Percentiles rank a stretch among this genome's conserved stretches.
These are phyloP conservation scores for Polytolypa hystricis DNA, from an alignment of 2,329 filamentous ascomycete genomes.

Conservation along the genomic window DNA sequence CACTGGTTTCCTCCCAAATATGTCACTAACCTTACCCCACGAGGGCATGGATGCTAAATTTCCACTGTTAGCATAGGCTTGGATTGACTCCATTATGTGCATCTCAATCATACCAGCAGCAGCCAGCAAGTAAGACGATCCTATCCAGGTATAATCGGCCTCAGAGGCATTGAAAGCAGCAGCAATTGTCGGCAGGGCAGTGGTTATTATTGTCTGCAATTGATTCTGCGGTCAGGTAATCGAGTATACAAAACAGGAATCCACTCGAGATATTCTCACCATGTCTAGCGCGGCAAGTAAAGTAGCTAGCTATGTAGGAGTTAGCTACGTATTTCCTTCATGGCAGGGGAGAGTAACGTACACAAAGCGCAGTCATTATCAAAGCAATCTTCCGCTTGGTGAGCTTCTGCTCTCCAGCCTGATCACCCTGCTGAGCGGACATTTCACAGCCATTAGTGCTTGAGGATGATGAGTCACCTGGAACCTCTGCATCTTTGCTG, in stretches of 20 bases:
- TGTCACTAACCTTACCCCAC: constrained; percentile 54
- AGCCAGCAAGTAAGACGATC: constrained; percentile 24
- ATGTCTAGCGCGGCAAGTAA: constrained; percentile 52
- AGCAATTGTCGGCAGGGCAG: constrained; percentile 25
- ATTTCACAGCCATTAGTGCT: too few relatives aligned
- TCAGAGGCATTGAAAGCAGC: constrained; percentile 21
- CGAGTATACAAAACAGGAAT: too few relatives aligned
- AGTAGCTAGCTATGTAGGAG: constrained; percentile 39
- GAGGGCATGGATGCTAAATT: constrained; percentile 34
- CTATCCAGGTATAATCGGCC: constrained; percentile 28
- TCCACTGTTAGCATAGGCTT: too few relatives aligned
- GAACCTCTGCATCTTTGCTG: too few relatives aligned
- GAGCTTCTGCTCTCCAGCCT: constrained; percentile 5
- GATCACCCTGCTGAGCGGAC: constrained; percentile 1
- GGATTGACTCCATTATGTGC: too few relatives aligned
- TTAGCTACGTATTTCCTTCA: not conserved
- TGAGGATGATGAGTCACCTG: too few relatives aligned
- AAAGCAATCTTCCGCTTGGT: constrained; percentile 10
- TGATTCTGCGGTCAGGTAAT: too few relatives aligned
- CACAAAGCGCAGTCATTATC: constrained; percentile 12
- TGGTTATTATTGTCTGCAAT: constrained; percentile 28
- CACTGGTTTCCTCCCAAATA: constrained; percentile 55
- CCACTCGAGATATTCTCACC: constrained; percentile 23
- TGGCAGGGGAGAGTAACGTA: constrained; percentile 5
- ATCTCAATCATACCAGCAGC: constrained; percentile 18